These are phyloP conservation scores for Aspergillus funiculosus DNA, from an alignment of 495 filamentous ascomycete genomes.

Conservation along the genomic window DNA sequence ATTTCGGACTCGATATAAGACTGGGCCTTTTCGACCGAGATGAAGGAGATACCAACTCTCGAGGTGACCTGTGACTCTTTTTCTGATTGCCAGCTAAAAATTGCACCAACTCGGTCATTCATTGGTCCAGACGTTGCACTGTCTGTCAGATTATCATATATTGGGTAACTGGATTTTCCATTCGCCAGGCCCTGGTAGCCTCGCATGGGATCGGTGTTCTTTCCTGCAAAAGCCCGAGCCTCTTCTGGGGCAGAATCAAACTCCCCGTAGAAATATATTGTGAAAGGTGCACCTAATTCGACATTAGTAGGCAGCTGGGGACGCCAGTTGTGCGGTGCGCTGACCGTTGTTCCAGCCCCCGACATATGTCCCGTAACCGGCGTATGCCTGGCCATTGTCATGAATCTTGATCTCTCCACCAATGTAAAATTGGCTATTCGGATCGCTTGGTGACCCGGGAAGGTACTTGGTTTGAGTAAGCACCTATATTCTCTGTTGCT, in stretches of 20 bases:
- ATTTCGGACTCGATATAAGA: conserved; percentile 58
- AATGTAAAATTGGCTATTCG: conserved; percentile 55
- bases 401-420: conserved; percentile 53
- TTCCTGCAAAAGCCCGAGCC: conserved; percentile 49
- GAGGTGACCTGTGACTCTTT: conserved; percentile 42
- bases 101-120: conserved; percentile 33
- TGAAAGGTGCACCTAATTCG: conserved; percentile 50
- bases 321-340: not conserved
- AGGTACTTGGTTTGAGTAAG: conserved; percentile 32
- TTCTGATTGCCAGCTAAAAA: conserved; percentile 30
- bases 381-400: conserved; percentile 43
- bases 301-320: conserved; percentile 4
- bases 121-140: conserved; percentile 31
- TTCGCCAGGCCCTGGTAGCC: conserved; percentile 28
- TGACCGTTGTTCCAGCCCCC: conserved; percentile 53
- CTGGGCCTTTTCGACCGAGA: conserved; percentile 22
- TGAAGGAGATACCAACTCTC: conserved; percentile 55
- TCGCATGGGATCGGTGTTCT: conserved; percentile 35
- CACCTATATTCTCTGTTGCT: not conserved
- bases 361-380: conserved; percentile 57
- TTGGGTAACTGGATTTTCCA: conserved; percentile 22
- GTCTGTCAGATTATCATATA: conserved; percentile 22
- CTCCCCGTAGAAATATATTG: conserved; percentile 60
- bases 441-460: conserved; percentile 50
- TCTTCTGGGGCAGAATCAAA: conserved; percentile 42